These are phyloP conservation scores for Fraxinus platypoda DNA, from an alignment of 305 asterid genomes.

Conservation along the genomic window DNA sequence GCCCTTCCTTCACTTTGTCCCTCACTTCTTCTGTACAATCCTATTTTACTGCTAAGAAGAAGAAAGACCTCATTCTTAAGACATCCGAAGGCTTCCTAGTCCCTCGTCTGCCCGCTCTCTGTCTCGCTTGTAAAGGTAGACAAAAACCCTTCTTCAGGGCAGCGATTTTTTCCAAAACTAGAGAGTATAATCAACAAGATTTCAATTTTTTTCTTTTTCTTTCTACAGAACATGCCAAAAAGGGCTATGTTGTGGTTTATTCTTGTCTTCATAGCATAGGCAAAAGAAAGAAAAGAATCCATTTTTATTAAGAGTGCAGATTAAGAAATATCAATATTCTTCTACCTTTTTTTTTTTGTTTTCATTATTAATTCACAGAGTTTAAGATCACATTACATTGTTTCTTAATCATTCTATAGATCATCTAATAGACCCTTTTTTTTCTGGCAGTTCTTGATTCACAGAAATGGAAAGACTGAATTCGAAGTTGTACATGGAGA, in stretches of 20 bases:
- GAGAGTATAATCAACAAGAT: not conserved
- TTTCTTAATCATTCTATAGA: not conserved
- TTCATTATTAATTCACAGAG: not conserved
- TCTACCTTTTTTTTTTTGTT: not conserved
- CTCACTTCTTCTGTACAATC: not conserved
- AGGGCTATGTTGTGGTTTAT: not conserved
- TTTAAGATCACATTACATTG: not conserved
- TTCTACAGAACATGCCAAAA: not conserved
- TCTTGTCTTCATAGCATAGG: slow-evolving; percentile 36
- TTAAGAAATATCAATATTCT: slow-evolving; percentile 25
- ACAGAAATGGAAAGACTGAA: slow-evolving; percentile 61
- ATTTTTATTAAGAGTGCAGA: slow-evolving; percentile 51
- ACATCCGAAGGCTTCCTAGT: not conserved
- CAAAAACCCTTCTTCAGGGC: not conserved
- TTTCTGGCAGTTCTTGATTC: not conserved
- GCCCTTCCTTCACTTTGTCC: not conserved
- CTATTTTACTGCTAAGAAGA: not conserved
- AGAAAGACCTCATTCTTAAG: not conserved
- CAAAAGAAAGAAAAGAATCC: slow-evolving; percentile 52
- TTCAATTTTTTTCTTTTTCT: not conserved
- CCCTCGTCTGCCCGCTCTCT: not conserved
- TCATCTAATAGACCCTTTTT: not conserved
- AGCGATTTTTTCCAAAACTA: not conserved
- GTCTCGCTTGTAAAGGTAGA: not conserved
- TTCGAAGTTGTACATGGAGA: slow-evolving; percentile 65